These are phyloP conservation scores for Neocallimastix lanati DNA, from an alignment of 192 early-diverging fungal genomes.

Conservation along the genomic window DNA sequence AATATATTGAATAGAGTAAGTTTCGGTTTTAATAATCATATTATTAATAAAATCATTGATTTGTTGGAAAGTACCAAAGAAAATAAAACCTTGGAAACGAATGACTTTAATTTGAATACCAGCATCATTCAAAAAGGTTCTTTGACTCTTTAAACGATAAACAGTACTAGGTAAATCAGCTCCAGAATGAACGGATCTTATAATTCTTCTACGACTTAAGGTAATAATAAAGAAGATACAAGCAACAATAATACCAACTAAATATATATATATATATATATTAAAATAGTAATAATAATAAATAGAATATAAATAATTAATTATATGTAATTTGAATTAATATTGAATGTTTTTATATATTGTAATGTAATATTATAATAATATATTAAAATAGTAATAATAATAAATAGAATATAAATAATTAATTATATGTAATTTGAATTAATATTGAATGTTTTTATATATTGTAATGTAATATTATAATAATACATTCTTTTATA, in stretches of 20 bases:
- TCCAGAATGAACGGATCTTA: not conserved
- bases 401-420: too few species aligned
- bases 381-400: too few species aligned
- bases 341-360: too few species aligned
- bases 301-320: too few species aligned
- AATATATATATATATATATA: too few species aligned
- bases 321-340: too few species aligned
- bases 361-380: too few species aligned
- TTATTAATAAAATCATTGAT: constrained; percentile 10
- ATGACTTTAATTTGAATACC: not conserved
- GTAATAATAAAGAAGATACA: constrained; percentile 83
- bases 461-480: too few species aligned
- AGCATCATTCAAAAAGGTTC: not conserved
- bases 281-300: too few species aligned
- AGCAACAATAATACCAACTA: constrained; percentile 78
- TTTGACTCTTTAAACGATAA: not conserved
- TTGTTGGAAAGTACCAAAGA: not conserved
- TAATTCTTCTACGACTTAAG: not conserved
- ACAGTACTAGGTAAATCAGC: not conserved
- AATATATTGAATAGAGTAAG: not conserved
- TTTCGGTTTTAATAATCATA: constrained; percentile 15
- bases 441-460: too few species aligned
- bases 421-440: too few species aligned
- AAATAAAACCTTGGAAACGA: constrained; percentile 10
- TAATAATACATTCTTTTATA: too few species aligned